These are phyloP conservation scores for Durusdinium trenchii DNA, from an alignment of 73 alveolate species.

Conservation along the genomic window DNA sequence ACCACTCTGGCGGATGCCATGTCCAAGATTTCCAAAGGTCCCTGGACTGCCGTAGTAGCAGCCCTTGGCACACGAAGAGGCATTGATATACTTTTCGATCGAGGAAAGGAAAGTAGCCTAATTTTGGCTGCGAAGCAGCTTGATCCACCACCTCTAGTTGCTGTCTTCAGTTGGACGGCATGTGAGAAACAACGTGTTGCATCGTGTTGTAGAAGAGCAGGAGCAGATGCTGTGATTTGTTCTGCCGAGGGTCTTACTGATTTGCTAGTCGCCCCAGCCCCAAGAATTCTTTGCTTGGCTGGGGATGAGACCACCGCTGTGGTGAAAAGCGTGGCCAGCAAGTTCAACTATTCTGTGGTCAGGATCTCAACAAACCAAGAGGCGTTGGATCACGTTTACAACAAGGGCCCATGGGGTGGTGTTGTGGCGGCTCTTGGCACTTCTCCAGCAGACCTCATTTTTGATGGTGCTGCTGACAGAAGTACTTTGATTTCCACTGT, in stretches of 20 bases:
- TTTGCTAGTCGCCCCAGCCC: conserved; percentile 84
- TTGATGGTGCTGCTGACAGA: conserved; percentile 76
- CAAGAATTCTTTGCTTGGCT: conserved; percentile 78
- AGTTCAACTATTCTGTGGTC: conserved; percentile 51
- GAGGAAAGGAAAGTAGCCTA: conserved; percentile 45
- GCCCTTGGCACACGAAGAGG: conserved; percentile 89
- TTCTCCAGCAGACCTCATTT: conserved; percentile 40
- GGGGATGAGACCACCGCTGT: conserved; percentile 80
- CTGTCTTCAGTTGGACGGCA: conserved; percentile 90
- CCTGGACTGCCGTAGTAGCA: conserved; percentile 90
- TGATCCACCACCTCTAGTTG: conserved; percentile 75
- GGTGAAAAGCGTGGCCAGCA: conserved; percentile 65
- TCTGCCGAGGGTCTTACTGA: conserved; percentile 78
- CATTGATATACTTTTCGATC: conserved; percentile 54
- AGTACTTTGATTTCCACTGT: conserved; percentile 73
- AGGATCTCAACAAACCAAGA: conserved; percentile 56
- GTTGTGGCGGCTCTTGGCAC: conserved; percentile 88
- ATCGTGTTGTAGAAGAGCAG: conserved; percentile 59
- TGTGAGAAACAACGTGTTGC: conserved; percentile 59
- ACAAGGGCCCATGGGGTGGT: conserved; percentile 94
- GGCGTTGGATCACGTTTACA: conserved; percentile 55
- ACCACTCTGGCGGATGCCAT: conserved; percentile 71
- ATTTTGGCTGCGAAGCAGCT: conserved; percentile 89
- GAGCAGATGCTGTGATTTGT: conserved; percentile 90
- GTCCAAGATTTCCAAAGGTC: conserved; percentile 14